Conservation (phyloP, 1,139 yeast genomes). For the Lodderomyces elongisporus region DNA sequence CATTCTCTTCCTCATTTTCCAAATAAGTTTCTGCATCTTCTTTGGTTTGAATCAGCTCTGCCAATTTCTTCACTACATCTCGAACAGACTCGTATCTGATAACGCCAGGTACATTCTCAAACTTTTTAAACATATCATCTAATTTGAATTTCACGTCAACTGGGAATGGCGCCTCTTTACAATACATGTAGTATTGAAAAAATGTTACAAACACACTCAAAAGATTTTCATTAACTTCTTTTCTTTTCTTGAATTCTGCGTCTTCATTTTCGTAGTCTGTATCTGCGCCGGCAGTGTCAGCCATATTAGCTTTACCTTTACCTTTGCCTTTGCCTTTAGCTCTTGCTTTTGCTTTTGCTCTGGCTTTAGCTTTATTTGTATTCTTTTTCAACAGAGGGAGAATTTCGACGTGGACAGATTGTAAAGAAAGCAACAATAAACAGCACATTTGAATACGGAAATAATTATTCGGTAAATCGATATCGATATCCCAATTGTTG, state of each 20-base stretch:
- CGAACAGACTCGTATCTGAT: constrained; percentile 33
- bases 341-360: too few relatives aligned
- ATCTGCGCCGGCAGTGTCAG: too few relatives aligned
- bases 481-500: constrained; percentile 26
- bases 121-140: constrained; percentile 36
- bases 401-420: constrained; percentile 12
- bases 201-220: constrained; percentile 50
- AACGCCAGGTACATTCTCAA: constrained; percentile 19
- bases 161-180: constrained; percentile 64
- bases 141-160: constrained; percentile 56
- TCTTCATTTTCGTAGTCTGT: too few relatives aligned
- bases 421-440: constrained; percentile 19
- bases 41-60: constrained; percentile 19
- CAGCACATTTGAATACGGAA: constrained; percentile 62
- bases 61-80: constrained; percentile 39
- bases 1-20: constrained; percentile 14
- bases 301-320: too few relatives aligned
- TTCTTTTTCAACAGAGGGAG: constrained; percentile 9
- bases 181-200: constrained; percentile 70
- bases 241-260: constrained; percentile 7
- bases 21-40: constrained; percentile 16
- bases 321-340: too few relatives aligned
- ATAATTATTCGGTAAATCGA: constrained; percentile 65
- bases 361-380: constrained; percentile 6
- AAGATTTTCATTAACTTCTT: constrained; percentile 18